Evolutionary conservation across 495 filamentous ascomycete genomes (phyloP).

Genomic region (Penicillium turbatum): DNA sequence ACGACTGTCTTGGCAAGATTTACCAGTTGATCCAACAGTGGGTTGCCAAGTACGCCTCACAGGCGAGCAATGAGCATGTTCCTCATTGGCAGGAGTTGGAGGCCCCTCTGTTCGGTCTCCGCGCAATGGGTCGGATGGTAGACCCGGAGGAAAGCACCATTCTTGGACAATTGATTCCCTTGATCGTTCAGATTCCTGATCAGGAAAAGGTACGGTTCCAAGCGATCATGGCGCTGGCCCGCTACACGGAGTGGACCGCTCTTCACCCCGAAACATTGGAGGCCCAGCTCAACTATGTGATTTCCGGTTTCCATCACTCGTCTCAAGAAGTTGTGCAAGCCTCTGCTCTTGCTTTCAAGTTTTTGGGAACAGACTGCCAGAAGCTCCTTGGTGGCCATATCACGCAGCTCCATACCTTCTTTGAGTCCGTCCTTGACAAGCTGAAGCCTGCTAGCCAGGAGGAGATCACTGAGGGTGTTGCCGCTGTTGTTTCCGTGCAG

Average conservation of each 20-base stretch:
- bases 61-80: conserved; percentile 68
- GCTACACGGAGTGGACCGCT: conserved; percentile 97
- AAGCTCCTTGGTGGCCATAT: conserved; percentile 76
- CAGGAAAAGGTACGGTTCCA: conserved; percentile 97
- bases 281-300: conserved; percentile 89
- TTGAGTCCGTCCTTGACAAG: conserved; percentile 78
- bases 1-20: conserved; percentile 84
- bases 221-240: conserved; percentile 90
- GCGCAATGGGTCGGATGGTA: conserved; percentile 97
- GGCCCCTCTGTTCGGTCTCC: conserved; percentile 89
- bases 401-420: conserved; percentile 82
- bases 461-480: conserved; percentile 92
- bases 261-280: conserved; percentile 88
- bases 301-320: conserved; percentile 77
- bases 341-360: conserved; percentile 90
- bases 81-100: conserved; percentile 96
- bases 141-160: conserved; percentile 79
- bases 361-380: conserved; percentile 92
- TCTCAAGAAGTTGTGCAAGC: conserved; percentile 87
- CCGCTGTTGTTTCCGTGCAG: conserved; percentile 83
- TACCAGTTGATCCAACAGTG: conserved; percentile 79
- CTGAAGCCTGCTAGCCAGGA: conserved; percentile 83
- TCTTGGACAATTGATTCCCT: conserved; percentile 81
- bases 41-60: conserved; percentile 74
- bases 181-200: conserved; percentile 88